Percentiles rank a stretch among this genome's conserved stretches.
These are phyloP conservation scores for Aspergillus terreus DNA, from an alignment of 2,329 filamentous ascomycete species.

Conservation along the genomic window DNA sequence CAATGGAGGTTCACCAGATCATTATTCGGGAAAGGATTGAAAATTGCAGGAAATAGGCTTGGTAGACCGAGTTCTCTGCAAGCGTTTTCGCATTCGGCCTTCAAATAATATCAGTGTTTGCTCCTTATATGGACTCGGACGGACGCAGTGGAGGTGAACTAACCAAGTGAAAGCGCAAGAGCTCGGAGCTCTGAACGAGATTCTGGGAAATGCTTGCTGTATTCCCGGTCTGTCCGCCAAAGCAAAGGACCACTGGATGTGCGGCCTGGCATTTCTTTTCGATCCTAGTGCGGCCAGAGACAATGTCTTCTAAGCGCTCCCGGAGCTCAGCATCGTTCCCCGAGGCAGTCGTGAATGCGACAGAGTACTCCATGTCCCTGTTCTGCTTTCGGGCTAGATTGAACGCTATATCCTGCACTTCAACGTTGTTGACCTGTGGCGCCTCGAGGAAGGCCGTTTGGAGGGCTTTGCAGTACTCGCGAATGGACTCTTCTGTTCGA, in stretches of 20 bases:
- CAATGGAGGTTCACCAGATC: constrained; percentile 31
- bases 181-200: constrained; percentile 22
- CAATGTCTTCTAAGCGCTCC: not conserved
- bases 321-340: too few relatives aligned
- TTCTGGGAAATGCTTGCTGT: constrained; percentile 20
- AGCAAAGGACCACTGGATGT: constrained; percentile 30
- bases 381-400: too few relatives aligned
- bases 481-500: too few relatives aligned
- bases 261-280: not conserved
- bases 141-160: not conserved
- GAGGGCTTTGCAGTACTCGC: too few relatives aligned
- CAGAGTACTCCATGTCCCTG: too few relatives aligned
- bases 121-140: not conserved
- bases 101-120: not conserved
- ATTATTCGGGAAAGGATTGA: constrained; percentile 15
- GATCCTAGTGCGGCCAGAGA: not conserved
- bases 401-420: too few relatives aligned
- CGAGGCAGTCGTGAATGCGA: too few relatives aligned
- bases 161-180: constrained; percentile 32
- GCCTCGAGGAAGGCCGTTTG: too few relatives aligned
- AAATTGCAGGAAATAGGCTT: constrained; percentile 29
- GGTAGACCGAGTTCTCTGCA: constrained; percentile 21
- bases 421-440: too few relatives aligned
- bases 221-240: constrained; percentile 35
- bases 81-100: not conserved